Evolutionary conservation across 2,329 filamentous ascomycete species (phyloP).

Genomic region (Aspergillus sp.): DNA sequence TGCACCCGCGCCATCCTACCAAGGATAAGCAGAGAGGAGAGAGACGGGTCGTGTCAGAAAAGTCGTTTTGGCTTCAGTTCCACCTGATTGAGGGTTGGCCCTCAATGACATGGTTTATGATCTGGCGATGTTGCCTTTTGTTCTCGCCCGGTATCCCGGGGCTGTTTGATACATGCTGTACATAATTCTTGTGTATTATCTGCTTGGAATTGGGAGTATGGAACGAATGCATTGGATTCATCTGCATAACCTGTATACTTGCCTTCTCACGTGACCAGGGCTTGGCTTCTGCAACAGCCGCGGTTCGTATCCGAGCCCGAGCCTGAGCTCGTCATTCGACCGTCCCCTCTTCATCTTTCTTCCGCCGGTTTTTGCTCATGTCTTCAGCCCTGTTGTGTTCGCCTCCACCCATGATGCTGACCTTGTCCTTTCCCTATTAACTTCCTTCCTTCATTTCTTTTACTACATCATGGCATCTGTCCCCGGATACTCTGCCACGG

Average conservation of each 20-base stretch:
- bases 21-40: neutral
- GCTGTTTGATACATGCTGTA: slow-evolving; percentile 3
- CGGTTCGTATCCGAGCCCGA: slow-evolving; percentile 12
- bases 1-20: neutral
- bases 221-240: neutral
- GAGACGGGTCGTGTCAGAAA: neutral
- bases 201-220: neutral
- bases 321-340: slow-evolving; percentile 1
- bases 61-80: neutral
- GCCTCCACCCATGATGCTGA: slow-evolving; percentile 8
- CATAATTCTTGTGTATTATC: slow-evolving; percentile 3
- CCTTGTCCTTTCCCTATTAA: neutral
- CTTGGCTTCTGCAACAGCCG: slow-evolving; percentile 9
- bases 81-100: neutral
- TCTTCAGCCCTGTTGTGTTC: neutral
- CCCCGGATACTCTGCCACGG: slow-evolving; percentile 20
- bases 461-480: slow-evolving; percentile 25
- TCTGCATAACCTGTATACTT: too few relatives aligned
- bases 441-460: neutral
- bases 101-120: too few relatives aligned
- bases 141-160: neutral
- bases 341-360: slow-evolving; percentile 1
- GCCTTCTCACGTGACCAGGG: slow-evolving; percentile 2
- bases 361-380: neutral
- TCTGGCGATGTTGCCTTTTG: neutral